These are phyloP conservation scores for Camelina laxa DNA, from an alignment of 345 rosid species.

Conservation along the genomic window DNA sequence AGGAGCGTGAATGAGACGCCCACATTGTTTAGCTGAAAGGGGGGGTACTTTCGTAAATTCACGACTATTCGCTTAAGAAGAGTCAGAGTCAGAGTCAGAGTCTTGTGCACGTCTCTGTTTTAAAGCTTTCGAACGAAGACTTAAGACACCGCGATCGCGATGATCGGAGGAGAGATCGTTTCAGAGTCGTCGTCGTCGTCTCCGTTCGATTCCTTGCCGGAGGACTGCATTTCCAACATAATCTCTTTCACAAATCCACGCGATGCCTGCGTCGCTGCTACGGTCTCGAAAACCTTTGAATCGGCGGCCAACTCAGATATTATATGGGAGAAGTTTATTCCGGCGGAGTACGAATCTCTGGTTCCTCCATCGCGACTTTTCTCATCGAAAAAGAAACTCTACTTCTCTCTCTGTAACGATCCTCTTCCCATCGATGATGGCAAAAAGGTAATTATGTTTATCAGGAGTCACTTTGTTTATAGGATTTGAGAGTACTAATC, in stretches of 20 bases:
- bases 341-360: slow-evolving; percentile 45
- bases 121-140: too few relatives aligned
- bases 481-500: neutral
- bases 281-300: slow-evolving; percentile 49
- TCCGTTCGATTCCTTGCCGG: slow-evolving; percentile 34
- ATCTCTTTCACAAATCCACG: slow-evolving; percentile 52
- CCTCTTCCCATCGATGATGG: slow-evolving; percentile 51
- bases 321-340: slow-evolving; percentile 60
- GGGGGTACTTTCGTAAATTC: too few relatives aligned
- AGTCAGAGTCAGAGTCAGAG: too few relatives aligned
- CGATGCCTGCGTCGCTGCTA: slow-evolving; percentile 49
- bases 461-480: neutral
- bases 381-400: slow-evolving; percentile 53
- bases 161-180: slow-evolving; percentile 1
- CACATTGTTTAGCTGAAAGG: too few relatives aligned
- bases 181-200: neutral
- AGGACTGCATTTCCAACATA: slow-evolving; percentile 48
- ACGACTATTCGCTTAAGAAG: too few relatives aligned
- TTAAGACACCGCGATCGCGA: too few relatives aligned
- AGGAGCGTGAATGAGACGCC: too few relatives aligned
- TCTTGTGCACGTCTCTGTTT: too few relatives aligned
- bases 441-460: slow-evolving; percentile 44
- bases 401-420: slow-evolving; percentile 48
- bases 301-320: slow-evolving; percentile 52
- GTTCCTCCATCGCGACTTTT: slow-evolving; percentile 3